phyloP scores from a whole-genome alignment of 1,284 basidiomycete species.

The Volvariella surrecta region DNA sequence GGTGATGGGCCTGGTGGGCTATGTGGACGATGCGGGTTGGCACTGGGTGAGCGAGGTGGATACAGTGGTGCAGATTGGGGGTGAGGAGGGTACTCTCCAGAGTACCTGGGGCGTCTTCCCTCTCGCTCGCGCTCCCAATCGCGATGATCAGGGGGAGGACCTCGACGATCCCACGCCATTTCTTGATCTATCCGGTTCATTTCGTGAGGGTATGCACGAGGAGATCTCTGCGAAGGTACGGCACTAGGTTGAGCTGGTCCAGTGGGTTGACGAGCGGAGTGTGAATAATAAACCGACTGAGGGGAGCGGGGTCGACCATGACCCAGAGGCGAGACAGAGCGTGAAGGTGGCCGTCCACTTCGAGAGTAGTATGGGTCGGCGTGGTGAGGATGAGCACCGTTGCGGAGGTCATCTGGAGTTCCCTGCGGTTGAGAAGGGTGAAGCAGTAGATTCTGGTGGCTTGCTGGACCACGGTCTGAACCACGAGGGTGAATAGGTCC shows the following conservation, averaged over 20 bases:
- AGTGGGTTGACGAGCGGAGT: conserved; percentile 35
- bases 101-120: conserved; percentile 32
- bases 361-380: conserved; percentile 45
- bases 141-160: conserved; percentile 29
- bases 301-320: conserved; percentile 38
- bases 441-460: conserved; percentile 47
- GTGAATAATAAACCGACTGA: conserved; percentile 22
- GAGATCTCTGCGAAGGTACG: conserved; percentile 42
- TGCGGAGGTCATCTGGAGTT: conserved; percentile 38
- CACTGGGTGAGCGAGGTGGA: conserved; percentile 29
- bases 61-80: conserved; percentile 24
- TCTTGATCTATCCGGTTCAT: conserved; percentile 33
- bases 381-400: conserved; percentile 34
- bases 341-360: conserved; percentile 40
- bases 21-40: conserved; percentile 21
- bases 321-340: conserved; percentile 47
- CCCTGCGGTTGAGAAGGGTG: conserved; percentile 53
- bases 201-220: conserved; percentile 44
- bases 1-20: conserved; percentile 49
- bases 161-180: conserved; percentile 45
- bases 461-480: conserved; percentile 36
- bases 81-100: conserved; percentile 35
- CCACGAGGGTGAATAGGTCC: conserved; percentile 40
- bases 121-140: conserved; percentile 37
- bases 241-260: conserved; percentile 43